Percentiles rank a stretch among this genome's conserved stretches.
These are phyloP conservation scores for Stephania yunnanensis DNA, from an alignment of 164 flowering plant genomes.

Conservation along the genomic window DNA sequence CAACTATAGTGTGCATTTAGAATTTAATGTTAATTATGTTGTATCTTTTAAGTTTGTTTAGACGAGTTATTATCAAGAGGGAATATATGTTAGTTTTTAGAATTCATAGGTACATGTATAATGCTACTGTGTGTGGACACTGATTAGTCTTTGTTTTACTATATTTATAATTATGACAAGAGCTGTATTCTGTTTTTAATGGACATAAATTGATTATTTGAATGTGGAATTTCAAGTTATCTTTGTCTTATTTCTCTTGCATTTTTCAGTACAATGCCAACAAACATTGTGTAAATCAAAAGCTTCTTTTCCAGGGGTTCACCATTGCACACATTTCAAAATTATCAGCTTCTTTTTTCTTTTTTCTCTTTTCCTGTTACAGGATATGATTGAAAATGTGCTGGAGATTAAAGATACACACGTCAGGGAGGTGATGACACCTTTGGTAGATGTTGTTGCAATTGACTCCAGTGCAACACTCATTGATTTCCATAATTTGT, in stretches of 20 bases:
- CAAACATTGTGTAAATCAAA: background rate
- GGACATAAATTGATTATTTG: no score
- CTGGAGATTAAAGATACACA: slow-evolving; percentile 96
- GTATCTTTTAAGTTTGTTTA: no score
- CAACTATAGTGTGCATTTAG: no score
- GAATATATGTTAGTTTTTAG: no score
- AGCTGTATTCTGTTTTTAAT: no score
- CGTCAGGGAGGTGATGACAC: slow-evolving; percentile 99
- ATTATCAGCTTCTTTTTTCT: slow-evolving; percentile 5
- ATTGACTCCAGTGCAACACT: slow-evolving; percentile 90
- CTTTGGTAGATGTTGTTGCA: slow-evolving; percentile 97
- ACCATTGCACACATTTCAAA: background rate
- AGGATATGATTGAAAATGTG: slow-evolving; percentile 99
- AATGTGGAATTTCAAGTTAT: no score
- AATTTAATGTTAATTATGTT: no score
- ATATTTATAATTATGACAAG: no score
- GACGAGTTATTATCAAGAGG: no score
- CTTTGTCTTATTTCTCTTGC: background rate
- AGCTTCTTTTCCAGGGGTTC: background rate
- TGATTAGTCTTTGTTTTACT: no score
- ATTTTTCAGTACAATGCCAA: background rate
- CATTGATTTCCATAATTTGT: slow-evolving; percentile 69
- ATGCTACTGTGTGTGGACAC: no score
- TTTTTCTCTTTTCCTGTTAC: slow-evolving; percentile 11
- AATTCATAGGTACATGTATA: no score